These are phyloP conservation scores for Suillus brevipes DNA, from an alignment of 768 basidiomycete genomes.

Conservation along the genomic window DNA sequence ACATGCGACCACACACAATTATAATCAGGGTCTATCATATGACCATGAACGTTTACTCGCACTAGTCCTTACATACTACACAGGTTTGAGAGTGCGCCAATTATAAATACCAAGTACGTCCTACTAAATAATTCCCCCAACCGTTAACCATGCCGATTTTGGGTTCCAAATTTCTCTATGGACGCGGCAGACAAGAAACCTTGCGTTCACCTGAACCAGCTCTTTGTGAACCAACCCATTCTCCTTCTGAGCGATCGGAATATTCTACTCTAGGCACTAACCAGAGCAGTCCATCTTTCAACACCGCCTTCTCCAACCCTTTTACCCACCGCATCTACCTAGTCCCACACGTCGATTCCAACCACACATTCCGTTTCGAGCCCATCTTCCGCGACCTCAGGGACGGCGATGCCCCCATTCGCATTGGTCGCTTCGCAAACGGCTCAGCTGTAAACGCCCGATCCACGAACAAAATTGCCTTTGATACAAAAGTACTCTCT, in stretches of 20 bases:
- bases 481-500: slow-evolving; percentile 95
- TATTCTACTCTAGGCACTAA: not conserved
- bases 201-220: not conserved
- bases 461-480: slow-evolving; percentile 80
- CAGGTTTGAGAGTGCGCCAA: no score
- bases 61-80: no score
- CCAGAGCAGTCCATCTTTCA: not conserved
- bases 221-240: not conserved
- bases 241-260: no score
- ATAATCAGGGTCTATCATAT: no score
- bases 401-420: slow-evolving; percentile 66
- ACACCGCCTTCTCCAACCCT: slow-evolving; percentile 3
- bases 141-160: not conserved
- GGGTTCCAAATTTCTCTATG: not conserved
- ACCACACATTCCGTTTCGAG: slow-evolving; percentile 88
- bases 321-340: slow-evolving; percentile 80
- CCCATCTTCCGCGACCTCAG: slow-evolving; percentile 85
- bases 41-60: no score
- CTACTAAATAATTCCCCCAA: not conserved
- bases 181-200: not conserved
- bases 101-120: not conserved
- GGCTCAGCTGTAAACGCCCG: slow-evolving; percentile 43
- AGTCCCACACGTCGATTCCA: slow-evolving; percentile 91
- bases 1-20: no score
- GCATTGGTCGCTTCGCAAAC: slow-evolving; percentile 95